A percentile compares a stretch with the other conserved stretches of the same genome.
Conservation (phyloP, 768 basidiomycete species). For the Lepiota brunneoincarnata region DNA sequence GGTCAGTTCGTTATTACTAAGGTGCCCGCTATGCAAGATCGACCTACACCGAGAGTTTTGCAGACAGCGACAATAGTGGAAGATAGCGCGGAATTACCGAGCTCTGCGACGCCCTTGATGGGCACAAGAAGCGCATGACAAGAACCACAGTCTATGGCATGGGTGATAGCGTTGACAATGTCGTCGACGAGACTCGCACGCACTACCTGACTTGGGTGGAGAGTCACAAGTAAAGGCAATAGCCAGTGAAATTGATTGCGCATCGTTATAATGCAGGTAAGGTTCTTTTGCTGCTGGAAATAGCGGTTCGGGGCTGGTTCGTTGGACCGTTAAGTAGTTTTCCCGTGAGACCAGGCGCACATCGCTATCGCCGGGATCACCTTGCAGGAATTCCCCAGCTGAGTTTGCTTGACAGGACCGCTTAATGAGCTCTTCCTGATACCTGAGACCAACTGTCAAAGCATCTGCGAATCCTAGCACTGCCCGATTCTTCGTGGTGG, state of each 20-base stretch:
- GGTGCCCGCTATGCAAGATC: background rate
- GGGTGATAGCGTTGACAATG: constrained; percentile 40
- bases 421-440: too few species aligned
- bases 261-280: background rate
- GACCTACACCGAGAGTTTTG: constrained; percentile 34
- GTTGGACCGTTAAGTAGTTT: too few species aligned
- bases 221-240: background rate
- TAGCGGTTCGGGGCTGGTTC: too few species aligned
- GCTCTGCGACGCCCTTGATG: constrained; percentile 40
- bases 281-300: too few species aligned
- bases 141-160: constrained; percentile 45
- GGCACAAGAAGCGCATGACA: constrained; percentile 51
- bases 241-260: background rate
- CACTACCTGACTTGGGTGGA: background rate
- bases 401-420: too few species aligned
- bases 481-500: too few species aligned
- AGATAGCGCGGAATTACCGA: constrained; percentile 48
- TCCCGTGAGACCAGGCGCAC: too few species aligned
- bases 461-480: too few species aligned
- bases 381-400: too few species aligned
- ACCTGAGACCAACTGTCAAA: too few species aligned
- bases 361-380: too few species aligned
- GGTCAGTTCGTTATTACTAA: background rate
- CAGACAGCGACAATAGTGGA: constrained; percentile 42
- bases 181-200: constrained; percentile 33